Evolutionary conservation across 2,329 filamentous ascomycete genomes (phyloP).

Genomic region (Phialocephala subalpina): DNA sequence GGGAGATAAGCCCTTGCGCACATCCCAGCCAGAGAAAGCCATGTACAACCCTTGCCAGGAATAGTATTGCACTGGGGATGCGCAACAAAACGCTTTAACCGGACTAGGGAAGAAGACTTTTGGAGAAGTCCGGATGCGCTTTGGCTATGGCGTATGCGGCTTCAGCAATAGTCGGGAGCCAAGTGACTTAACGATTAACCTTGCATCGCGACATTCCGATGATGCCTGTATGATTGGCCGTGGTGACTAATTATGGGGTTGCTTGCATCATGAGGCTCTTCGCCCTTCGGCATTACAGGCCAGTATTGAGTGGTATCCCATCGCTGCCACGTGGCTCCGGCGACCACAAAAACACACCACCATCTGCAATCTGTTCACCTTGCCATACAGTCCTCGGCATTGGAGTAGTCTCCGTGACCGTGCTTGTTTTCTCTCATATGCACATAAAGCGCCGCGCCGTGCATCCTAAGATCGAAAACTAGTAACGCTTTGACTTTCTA

Average conservation of each 20-base stretch:
- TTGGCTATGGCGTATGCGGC: neutral
- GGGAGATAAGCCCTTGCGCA: neutral
- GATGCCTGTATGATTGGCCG: neutral
- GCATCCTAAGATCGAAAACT: too few relatives aligned
- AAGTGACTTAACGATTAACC: neutral
- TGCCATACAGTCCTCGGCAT: too few relatives aligned
- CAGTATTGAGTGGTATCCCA: neutral
- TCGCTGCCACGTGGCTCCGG: neutral
- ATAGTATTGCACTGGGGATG: neutral
- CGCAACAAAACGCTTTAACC: neutral
- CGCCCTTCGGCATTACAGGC: neutral
- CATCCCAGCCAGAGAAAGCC: neutral
- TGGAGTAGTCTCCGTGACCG: too few relatives aligned
- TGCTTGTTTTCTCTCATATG: too few relatives aligned
- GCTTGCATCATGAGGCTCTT: neutral
- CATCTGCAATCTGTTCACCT: too few relatives aligned
- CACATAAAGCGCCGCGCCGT: too few relatives aligned
- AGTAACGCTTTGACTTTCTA: too few relatives aligned
- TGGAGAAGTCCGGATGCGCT: slow-evolving; percentile 4
- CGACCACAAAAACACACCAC: neutral
- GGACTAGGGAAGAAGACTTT: neutral
- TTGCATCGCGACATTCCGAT: too few relatives aligned
- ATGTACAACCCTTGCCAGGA: neutral
- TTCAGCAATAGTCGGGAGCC: neutral
- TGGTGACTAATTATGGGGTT: neutral